Conservation (phyloP, 192 early-diverging fungal genomes). For the Geranomyces michiganensis region DNA sequence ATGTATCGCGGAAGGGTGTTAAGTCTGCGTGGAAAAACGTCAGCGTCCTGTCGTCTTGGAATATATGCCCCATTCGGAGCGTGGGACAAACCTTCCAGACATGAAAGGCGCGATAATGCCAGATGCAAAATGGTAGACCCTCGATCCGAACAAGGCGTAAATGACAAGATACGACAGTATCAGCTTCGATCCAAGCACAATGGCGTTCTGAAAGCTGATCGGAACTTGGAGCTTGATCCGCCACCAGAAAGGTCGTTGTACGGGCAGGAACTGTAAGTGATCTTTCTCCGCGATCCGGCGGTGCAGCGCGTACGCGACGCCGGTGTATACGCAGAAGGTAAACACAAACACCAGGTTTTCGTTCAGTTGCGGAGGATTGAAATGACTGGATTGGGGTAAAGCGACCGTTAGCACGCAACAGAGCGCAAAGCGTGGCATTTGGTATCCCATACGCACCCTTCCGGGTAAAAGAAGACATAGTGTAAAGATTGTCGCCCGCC, state of each 20-base stretch:
- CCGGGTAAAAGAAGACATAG: constrained; percentile 17
- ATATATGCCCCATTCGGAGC: not conserved
- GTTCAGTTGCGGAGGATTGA: constrained; percentile 25
- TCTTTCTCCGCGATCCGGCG: constrained; percentile 25
- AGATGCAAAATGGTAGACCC: not conserved
- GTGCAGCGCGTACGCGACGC: constrained; percentile 14
- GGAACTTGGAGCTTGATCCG: constrained; percentile 15
- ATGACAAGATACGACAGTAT: not conserved
- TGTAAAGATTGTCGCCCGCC: not conserved
- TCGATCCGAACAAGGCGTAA: constrained; percentile 3
- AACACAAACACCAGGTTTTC: constrained; percentile 18
- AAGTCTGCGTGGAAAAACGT: not conserved
- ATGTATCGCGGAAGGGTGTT: not conserved
- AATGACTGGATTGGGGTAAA: not conserved
- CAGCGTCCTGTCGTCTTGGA: not conserved
- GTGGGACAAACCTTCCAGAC: not conserved
- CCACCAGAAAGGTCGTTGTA: constrained; percentile 13
- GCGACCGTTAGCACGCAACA: no score
- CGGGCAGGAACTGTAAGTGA: constrained; percentile 22
- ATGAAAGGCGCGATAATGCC: not conserved
- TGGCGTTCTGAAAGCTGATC: constrained; percentile 4
- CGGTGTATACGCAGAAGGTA: constrained; percentile 4
- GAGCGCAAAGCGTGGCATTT: not conserved
- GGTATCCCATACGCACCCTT: constrained; percentile 19
- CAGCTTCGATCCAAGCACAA: not conserved